phyloP scores from a whole-genome alignment of 2,329 filamentous ascomycete species.

The Coniochaeta ligniaria region DNA sequence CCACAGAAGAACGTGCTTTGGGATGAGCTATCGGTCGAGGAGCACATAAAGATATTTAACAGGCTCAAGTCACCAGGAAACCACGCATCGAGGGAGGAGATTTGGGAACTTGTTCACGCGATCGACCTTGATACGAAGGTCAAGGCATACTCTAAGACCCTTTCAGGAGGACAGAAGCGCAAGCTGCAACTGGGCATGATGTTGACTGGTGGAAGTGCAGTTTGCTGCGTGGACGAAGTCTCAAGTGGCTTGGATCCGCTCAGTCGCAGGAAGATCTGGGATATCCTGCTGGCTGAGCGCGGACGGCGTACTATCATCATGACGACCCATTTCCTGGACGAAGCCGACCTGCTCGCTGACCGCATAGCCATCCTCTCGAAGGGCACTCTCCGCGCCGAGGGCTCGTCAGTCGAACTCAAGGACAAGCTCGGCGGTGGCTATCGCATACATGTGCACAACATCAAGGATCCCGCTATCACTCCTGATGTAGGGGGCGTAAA shows the following conservation, averaged over 20 bases:
- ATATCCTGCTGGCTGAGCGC: constrained; percentile 80
- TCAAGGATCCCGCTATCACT: constrained; percentile 36
- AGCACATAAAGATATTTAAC: constrained; percentile 82
- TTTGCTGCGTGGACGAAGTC: constrained; percentile 90
- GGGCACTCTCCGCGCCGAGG: constrained; percentile 72
- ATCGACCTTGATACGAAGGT: constrained; percentile 73
- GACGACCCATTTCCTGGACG: constrained; percentile 90
- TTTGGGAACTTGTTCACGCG: constrained; percentile 55
- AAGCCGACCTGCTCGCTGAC: constrained; percentile 83
- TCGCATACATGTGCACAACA: constrained; percentile 65
- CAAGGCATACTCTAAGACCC: constrained; percentile 63
- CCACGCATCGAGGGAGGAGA: constrained; percentile 48
- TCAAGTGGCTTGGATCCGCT: constrained; percentile 83
- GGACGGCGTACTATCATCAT: constrained; percentile 76
- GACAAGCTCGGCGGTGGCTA: constrained; percentile 78
- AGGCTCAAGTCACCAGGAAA: constrained; percentile 61
- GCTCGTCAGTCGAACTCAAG: constrained; percentile 82
- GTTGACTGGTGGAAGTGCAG: constrained; percentile 80
- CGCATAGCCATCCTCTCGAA: constrained; percentile 84
- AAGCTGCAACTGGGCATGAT: constrained; percentile 93
- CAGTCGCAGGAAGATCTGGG: constrained; percentile 85
- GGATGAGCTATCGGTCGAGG: constrained; percentile 79
- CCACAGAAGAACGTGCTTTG: constrained; percentile 93
- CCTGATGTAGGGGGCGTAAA: constrained; percentile 47
- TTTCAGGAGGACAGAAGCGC: constrained; percentile 87